Conservation (phyloP, 192 early-diverging fungal species). For the Umbelopsis isabellina region DNA sequence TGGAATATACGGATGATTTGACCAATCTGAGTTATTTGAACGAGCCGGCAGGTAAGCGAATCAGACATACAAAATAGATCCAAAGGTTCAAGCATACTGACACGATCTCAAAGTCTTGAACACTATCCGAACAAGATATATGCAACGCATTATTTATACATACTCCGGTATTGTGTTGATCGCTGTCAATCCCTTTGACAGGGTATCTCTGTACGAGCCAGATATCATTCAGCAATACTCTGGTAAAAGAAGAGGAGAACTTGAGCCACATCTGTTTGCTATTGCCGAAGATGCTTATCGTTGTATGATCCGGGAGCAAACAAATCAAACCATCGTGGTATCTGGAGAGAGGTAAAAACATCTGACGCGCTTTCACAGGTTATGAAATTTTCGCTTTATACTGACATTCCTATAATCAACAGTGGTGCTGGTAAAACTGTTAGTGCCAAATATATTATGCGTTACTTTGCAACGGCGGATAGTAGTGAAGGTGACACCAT, state of each 20-base stretch:
- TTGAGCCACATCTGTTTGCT: slow-evolving; percentile 98
- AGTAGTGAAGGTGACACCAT: slow-evolving; percentile 57
- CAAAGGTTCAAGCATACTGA: not conserved
- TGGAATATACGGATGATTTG: slow-evolving; percentile 90
- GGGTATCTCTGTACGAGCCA: slow-evolving; percentile 85
- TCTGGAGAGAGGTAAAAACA: slow-evolving; percentile 82
- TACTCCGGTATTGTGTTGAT: slow-evolving; percentile 99
- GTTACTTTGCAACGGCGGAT: slow-evolving; percentile 89
- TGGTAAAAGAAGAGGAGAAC: slow-evolving; percentile 89
- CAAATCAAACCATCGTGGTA: slow-evolving; percentile 99
- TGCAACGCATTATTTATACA: slow-evolving; percentile 95
- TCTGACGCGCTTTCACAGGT: not conserved
- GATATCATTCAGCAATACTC: slow-evolving; percentile 93
- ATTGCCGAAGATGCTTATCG: slow-evolving; percentile 98
- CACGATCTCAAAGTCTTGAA: slow-evolving; percentile 72
- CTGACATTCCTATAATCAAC: not conserved
- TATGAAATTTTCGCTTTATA: not conserved
- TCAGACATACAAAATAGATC: not conserved
- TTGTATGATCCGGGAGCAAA: slow-evolving; percentile 89
- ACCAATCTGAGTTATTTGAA: slow-evolving; percentile 93
- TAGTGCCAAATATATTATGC: slow-evolving; percentile 97
- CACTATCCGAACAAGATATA: slow-evolving; percentile 89
- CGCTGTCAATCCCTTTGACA: slow-evolving; percentile 94
- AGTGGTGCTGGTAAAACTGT: slow-evolving; percentile 98
- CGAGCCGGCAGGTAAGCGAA: slow-evolving; percentile 72